Base-by-base conservation (phyloP, 805 yeast genomes). In the Lipomyces kockii region DNA sequence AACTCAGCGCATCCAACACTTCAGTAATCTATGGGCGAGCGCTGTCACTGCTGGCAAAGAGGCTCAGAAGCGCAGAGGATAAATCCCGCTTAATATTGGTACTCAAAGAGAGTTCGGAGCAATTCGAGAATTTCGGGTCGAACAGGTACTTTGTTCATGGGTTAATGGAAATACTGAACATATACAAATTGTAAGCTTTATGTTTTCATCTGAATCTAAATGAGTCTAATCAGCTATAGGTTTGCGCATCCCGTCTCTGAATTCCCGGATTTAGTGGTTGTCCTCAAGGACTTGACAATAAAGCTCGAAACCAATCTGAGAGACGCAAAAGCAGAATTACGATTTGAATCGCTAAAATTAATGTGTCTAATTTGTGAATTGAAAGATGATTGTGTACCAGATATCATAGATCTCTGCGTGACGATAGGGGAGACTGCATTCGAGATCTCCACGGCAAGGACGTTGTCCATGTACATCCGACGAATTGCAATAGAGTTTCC, bases 341-440 rank as follows among this genome's bases (percentile, higher is more conserved):
- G 72, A 7, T 37, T 60, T 17, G 62, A 43, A 22, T 37, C 70
- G 2, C 35, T 68, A 29, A 43, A 37, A 60, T 75, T 87, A 46
- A 72, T 89, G 4, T 75, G 77, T 2, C 73, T 78, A 0, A 71
- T 82, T 12, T 62, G 76, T 39, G 73, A 75, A 5, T 11, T 65
- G 4, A 64, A 70, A 32, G 76, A 75, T 17, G 70, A 68, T 14
- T 79, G 78, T 9, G 74, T 80, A 17, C 82, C 86, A 1, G 75
- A 76, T 2, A 72, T 84, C 17, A 70, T 88, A n/a, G 78, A 81
- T 37, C 86, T 84, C 61, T 84, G 89, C 67, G 78, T 82, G 61
- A 73, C 85, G 1, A 84, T 93, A 59, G 97, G 92, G 76, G 86
- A 87, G 66, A 83, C 89, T 6, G 97, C 97, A 0, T 80, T 89